Conservation (phyloP, 2,329 filamentous ascomycete species). For the Cercospora sp. region DNA sequence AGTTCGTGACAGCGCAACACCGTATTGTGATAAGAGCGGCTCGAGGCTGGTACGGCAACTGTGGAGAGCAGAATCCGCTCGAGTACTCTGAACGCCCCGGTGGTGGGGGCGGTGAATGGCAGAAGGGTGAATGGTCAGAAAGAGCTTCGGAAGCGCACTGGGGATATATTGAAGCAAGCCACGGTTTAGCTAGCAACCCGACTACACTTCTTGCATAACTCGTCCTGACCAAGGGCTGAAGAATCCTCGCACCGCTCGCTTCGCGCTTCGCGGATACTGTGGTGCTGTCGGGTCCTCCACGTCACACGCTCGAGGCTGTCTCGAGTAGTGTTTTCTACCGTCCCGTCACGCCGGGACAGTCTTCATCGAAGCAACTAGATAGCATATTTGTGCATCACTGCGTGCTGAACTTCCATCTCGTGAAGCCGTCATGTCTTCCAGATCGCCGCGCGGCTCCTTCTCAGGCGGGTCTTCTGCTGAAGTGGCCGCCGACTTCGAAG, state of each 20-base stretch:
- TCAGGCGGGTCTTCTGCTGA: constrained; percentile 66
- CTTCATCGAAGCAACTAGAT: constrained; percentile 26
- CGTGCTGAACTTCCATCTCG: constrained; percentile 24
- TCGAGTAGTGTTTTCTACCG: neutral
- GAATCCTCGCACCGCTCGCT: constrained; percentile 13
- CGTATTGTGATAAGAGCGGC: neutral
- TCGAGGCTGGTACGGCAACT: neutral
- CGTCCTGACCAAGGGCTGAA: constrained; percentile 24
- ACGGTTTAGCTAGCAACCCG: constrained; percentile 52
- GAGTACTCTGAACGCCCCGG: neutral
- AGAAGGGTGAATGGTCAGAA: constrained; percentile 29
- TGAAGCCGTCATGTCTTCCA: constrained; percentile 59
- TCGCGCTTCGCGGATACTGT: neutral
- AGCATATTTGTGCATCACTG: constrained; percentile 31
- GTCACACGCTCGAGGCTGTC: constrained; percentile 11
- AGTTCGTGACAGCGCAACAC: neutral
- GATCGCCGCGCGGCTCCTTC: constrained; percentile 39
- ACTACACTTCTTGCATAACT: constrained; percentile 28
- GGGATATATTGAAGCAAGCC: constrained; percentile 11
- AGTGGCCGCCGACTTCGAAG: constrained; percentile 92
- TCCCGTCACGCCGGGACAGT: neutral
- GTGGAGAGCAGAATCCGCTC: neutral
- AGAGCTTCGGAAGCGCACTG: constrained; percentile 32
- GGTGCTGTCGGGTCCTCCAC: constrained; percentile 2
- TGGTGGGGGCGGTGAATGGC: neutral